Percentiles rank a stretch among this genome's conserved stretches.
phyloP scores from a whole-genome alignment of 176 grass and related monocot genomes.

The Oryza rufipogon region DNA sequence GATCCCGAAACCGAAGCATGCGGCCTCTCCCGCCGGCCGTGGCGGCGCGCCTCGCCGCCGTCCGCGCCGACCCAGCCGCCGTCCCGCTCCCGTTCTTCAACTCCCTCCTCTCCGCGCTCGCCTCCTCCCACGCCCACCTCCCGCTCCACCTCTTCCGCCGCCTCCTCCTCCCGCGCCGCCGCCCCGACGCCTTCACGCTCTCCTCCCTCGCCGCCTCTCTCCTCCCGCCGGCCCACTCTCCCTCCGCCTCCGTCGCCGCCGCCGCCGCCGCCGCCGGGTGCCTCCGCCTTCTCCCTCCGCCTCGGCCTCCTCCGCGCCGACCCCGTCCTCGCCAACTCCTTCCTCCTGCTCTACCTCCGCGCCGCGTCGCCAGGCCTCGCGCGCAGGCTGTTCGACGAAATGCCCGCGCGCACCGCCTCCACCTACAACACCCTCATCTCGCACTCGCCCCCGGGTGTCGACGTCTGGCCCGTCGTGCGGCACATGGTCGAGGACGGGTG shows the following conservation, averaged over 20 bases:
- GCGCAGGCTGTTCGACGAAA: constrained; percentile 69
- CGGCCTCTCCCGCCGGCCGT: constrained; percentile 26
- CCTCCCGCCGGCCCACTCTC: neutral
- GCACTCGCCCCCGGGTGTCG: neutral
- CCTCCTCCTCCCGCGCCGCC: constrained; percentile 41
- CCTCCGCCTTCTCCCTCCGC: constrained; percentile 40
- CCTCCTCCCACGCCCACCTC: constrained; percentile 41
- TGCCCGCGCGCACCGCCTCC: constrained; percentile 56
- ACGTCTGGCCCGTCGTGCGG: constrained; percentile 34
- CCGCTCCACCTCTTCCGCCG: constrained; percentile 52
- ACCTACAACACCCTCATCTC: constrained; percentile 69
- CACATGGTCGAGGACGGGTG: constrained; percentile 54
- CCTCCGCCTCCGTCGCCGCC: neutral
- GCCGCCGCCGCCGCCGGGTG: neutral
- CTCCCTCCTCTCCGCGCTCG: constrained; percentile 46
- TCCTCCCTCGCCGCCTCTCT: constrained; percentile 44
- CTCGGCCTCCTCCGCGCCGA: constrained; percentile 40
- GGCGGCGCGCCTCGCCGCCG: constrained; percentile 33
- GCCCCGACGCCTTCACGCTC: constrained; percentile 56
- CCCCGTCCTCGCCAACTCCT: constrained; percentile 51
- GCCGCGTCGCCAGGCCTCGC: constrained; percentile 14
- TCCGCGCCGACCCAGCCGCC: constrained; percentile 21
- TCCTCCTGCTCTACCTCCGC: constrained; percentile 42
- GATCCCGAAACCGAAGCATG: constrained; percentile 12
- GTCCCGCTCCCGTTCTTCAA: constrained; percentile 54